Evolutionary conservation across 164 flowering plant genomes (phyloP), one percentile per base, ranked within the genome.

Genomic region (grape (Vitis vinifera)): DNA sequence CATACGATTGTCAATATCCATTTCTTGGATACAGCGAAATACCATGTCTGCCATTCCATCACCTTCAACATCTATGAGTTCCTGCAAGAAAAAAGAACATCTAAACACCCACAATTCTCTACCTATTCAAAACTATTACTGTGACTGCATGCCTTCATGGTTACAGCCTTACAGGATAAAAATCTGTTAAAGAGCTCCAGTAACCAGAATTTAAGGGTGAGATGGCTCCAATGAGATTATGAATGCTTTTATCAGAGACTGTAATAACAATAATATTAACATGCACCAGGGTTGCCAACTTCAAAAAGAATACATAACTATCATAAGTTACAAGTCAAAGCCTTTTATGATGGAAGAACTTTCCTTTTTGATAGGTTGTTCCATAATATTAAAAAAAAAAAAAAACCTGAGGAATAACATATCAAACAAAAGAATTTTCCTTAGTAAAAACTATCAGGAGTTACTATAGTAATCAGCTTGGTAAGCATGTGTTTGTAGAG

Each of bases 1-100:
- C 99, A 93, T 95, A 16, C 98, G 80, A 52, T 95, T 95, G 81
- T 95, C 97, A 71, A 93, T 95, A 77, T 93, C 99, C 98, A 93
- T 95, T 80, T 95, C 98, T 80, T 93, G 99, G 72, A 93, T 95
- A 84, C 99, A 91, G 74, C 86, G 97, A 70, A 95, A 95, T 67
- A 95, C 99, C 98, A 95, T 95, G 72, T 95, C 99, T 68, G 98
- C 99, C 92, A 93, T 90, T 68, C 99, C 99, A 87, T 95, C 98
- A 67, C 99, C 97, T 85, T 93, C 98, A 71, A 95, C 98, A 75
- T 93, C 99, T 66, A 95, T 93, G 55, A 95, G 92, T 75, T 95
- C 98, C 99, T 95, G 82, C 77, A 84, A 44, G 37, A 75, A 44
- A 48, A 67, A 23, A 66, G 51, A 48, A 66, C 6, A 19, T 73